Percentiles rank a stretch among this genome's conserved stretches.
Conservation (phyloP, 2,329 filamentous ascomycete genomes). For the Pyricularia sp. region DNA sequence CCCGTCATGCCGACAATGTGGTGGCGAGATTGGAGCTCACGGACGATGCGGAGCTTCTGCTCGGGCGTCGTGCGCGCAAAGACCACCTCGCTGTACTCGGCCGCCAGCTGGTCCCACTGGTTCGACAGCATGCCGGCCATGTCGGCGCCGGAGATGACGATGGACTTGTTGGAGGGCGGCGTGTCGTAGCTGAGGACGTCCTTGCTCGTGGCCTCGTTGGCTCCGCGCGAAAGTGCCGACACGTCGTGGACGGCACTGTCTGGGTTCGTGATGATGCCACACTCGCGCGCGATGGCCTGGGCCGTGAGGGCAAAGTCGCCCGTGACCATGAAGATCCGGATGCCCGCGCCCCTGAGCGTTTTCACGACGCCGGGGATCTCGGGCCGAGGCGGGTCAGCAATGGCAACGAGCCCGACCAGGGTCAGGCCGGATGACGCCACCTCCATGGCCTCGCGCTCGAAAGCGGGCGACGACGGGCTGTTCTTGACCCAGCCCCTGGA, state of each 20-base stretch:
- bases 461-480: constrained; percentile 34
- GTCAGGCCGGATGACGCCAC: constrained; percentile 48
- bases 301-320: constrained; percentile 71
- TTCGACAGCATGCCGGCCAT: constrained; percentile 54
- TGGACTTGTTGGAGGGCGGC: constrained; percentile 23
- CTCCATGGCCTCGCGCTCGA: constrained; percentile 47
- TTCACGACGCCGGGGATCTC: constrained; percentile 60
- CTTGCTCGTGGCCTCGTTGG: constrained; percentile 15
- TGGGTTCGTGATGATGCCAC: constrained; percentile 56
- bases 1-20: constrained; percentile 76
- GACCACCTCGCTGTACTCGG: constrained; percentile 60
- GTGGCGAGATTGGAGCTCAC: constrained; percentile 56
- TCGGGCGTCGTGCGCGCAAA: constrained; percentile 70
- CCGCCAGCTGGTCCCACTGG: constrained; percentile 58
- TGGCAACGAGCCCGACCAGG: constrained; percentile 65
- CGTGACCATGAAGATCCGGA: constrained; percentile 75
- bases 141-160: constrained; percentile 58
- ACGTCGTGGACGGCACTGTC: constrained; percentile 40
- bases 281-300: constrained; percentile 61
- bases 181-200: constrained; percentile 8
- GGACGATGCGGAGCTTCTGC: constrained; percentile 73
- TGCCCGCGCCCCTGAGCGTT: constrained; percentile 60
- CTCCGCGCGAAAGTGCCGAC: constrained; percentile 30
- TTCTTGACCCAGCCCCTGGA: constrained; percentile 26
- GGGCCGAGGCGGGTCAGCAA: constrained; percentile 68